Base-by-base conservation (phyloP, 2,329 filamentous ascomycete genomes). In the Trichoderma gracile region DNA sequence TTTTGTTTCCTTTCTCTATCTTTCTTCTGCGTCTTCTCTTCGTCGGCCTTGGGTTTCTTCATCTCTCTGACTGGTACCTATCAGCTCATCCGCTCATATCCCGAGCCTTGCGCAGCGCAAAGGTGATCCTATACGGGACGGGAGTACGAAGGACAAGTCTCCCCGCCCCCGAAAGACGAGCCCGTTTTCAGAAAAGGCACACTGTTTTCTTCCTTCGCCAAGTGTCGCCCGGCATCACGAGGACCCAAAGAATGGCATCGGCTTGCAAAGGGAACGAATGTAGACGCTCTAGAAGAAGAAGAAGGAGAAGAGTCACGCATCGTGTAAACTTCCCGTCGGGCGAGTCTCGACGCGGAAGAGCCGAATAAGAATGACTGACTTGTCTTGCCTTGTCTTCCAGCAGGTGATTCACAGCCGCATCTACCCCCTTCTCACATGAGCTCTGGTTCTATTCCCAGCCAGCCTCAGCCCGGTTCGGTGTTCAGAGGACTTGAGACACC, bases 381-480 rank as follows among this genome's bases (percentile, higher is more conserved):
- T 60, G 57, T 60, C 57, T 60, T 17, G 33, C 46, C 52, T 59
- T 47, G 43, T 50, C 33, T 23, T 30, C 40, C 40, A 45, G 54
- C 40, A 56, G 12, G 45, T 56, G 54, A 45, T 55, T 56, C 40
- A 40, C 50, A 54, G 40, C 54, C 38, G 23, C 21, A 9, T 21
- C 23, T 55, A 3, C 21, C 21, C 21, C 21, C 38, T 15, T 56
- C 23, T 45, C 40, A 43, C 38, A 17, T 23, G 5, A 25, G 23
- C 53, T 55, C 19, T 43, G 33, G 33, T 14, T 38, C 10, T 4
- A 38, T 10, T 40, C 30, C n/a, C 15, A 27, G 19, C 30, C 30
- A 49, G 45, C 33, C 25, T 25, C 38, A 49, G 17, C 21, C 33
- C 45, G 21, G 14, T 23, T 42, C 57, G 14, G 46, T 52, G 23